Evolutionary conservation across 345 rosid species (phyloP).

Genomic region (Rhizophora apiculata): DNA sequence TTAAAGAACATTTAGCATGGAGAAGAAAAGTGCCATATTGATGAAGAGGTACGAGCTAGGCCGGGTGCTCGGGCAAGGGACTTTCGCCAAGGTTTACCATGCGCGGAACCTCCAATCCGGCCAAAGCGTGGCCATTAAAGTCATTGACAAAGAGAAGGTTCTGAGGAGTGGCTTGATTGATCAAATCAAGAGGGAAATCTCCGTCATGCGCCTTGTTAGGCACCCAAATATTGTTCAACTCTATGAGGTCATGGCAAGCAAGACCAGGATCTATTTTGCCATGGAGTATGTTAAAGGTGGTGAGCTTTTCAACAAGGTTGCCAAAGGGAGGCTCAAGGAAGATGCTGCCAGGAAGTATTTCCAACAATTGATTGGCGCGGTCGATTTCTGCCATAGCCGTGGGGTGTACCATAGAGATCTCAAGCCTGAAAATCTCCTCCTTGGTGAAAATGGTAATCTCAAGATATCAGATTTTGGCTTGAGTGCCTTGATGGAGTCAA

Average conservation of each 20-base stretch:
- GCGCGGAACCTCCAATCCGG: conserved; percentile 56
- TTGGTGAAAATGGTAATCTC: conserved; percentile 65
- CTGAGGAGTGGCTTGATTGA: conserved; percentile 57
- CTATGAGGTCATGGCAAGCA: conserved; percentile 90
- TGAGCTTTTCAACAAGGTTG: conserved; percentile 71
- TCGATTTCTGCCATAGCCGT: conserved; percentile 80
- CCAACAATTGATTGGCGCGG: conserved; percentile 69
- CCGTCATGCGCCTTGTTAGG: conserved; percentile 72
- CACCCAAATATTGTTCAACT: conserved; percentile 75
- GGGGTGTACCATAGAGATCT: conserved; percentile 86
- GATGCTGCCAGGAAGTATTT: conserved; percentile 61
- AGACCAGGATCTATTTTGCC: conserved; percentile 66
- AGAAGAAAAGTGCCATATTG: conserved; percentile 49
- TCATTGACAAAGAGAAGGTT: conserved; percentile 68
- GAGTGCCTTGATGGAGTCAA: conserved; percentile 57
- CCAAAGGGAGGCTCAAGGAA: conserved; percentile 73
- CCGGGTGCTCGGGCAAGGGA: conserved; percentile 74
- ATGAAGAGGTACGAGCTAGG: conserved; percentile 77
- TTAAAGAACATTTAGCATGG: conserved; percentile 35
- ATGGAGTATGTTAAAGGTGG: conserved; percentile 80
- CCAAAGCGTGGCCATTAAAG: conserved; percentile 67
- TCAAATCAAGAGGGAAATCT: conserved; percentile 85
- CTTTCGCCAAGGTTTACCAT: conserved; percentile 81
- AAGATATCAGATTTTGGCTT: conserved; percentile 79
- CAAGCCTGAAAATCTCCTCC: conserved; percentile 81